phyloP scores from a whole-genome alignment of 129 eudicot genomes.

The Ambrosia trifida region DNA sequence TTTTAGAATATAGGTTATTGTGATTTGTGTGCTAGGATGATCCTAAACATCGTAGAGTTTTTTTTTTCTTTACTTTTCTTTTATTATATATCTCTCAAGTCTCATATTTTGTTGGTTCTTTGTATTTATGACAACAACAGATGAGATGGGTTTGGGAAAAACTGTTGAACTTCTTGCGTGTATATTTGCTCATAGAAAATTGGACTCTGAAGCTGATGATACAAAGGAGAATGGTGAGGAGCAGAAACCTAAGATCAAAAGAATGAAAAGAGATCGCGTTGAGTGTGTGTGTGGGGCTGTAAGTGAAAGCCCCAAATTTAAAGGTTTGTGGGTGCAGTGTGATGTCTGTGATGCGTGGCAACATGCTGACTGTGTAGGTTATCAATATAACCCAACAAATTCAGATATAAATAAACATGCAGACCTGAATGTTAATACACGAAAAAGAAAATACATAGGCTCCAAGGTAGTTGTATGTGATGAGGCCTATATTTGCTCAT shows the following conservation, averaged over 20 bases:
- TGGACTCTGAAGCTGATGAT: constrained; percentile 43
- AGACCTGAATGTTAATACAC: constrained; percentile 29
- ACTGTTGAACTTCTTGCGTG: constrained; percentile 96
- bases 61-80: background rate
- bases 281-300: constrained; percentile 95
- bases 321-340: constrained; percentile 95
- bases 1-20: background rate
- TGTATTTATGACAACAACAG: constrained; percentile 38
- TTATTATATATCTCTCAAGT: background rate
- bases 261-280: constrained; percentile 81
- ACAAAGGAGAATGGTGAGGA: constrained; percentile 26
- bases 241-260: constrained; percentile 45
- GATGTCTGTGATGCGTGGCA: constrained; percentile 99
- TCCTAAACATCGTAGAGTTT: constrained; percentile 11
- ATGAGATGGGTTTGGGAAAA: constrained; percentile 99
- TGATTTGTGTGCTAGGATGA: constrained; percentile 11
- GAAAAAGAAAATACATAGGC: constrained; percentile 43
- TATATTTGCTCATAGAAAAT: constrained; percentile 68
- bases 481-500: constrained; percentile 55
- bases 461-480: constrained; percentile 48
- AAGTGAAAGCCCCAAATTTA: constrained; percentile 64
- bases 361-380: constrained; percentile 94
- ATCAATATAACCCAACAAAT: constrained; percentile 36
- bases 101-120: constrained; percentile 8
- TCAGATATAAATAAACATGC: constrained; percentile 25